A percentile compares a stretch with the other conserved stretches of the same genome.
Conservation (phyloP, 208 protist species). For the Crithidia brevicula region DNA sequence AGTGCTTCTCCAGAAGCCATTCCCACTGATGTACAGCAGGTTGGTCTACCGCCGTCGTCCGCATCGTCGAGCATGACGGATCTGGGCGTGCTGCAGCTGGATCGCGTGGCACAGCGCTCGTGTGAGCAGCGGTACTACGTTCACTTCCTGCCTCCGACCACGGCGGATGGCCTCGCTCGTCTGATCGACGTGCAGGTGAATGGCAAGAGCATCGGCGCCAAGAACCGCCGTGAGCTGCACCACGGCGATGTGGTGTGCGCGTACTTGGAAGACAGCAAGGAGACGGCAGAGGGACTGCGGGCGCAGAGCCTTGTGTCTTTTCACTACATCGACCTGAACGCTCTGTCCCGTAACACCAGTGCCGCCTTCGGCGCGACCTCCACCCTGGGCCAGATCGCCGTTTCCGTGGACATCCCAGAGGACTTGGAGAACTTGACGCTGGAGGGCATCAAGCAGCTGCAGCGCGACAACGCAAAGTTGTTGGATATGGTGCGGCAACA, state of each 20-base stretch:
- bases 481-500: conserved; percentile 65
- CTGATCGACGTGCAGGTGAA: conserved; percentile 67
- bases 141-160: conserved; percentile 43
- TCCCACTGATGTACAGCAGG: neutral
- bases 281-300: conserved; percentile 1
- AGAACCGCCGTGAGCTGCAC: conserved; percentile 43
- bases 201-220: conserved; percentile 46
- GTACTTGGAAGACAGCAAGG: conserved; percentile 47
- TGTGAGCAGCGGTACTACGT: conserved; percentile 68
- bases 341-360: conserved; percentile 41
- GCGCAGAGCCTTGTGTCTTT: conserved; percentile 62
- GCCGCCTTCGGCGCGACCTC: conserved; percentile 19
- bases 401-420: conserved; percentile 43
- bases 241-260: conserved; percentile 76
- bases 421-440: conserved; percentile 36
- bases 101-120: conserved; percentile 55
- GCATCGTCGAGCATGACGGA: neutral
- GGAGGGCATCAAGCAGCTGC: conserved; percentile 61
- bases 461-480: conserved; percentile 64
- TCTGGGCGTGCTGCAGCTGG: conserved; percentile 57
- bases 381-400: conserved; percentile 52
- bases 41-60: neutral
- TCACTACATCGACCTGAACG: conserved; percentile 79
- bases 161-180: conserved; percentile 18
- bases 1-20: neutral